A percentile compares a stretch with the other conserved stretches of the same genome.
Conservation (phyloP, 257 asterid genomes). For the Gentiana macrophylla region DNA sequence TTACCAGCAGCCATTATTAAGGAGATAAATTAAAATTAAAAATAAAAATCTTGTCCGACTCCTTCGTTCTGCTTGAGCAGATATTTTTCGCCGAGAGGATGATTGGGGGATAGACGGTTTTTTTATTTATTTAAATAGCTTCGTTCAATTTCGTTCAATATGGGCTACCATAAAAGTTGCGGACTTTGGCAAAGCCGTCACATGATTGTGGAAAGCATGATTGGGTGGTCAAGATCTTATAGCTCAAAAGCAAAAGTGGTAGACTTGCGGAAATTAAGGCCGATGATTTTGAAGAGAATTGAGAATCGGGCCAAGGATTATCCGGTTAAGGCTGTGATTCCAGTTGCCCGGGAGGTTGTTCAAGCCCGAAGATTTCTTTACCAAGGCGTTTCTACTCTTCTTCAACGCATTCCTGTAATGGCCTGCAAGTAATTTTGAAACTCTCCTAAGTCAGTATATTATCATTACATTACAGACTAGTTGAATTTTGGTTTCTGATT, state of each 20-base stretch:
- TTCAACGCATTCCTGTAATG: conserved; percentile 55
- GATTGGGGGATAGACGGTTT: no score
- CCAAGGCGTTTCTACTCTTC: conserved; percentile 64
- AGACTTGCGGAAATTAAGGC: conserved; percentile 58
- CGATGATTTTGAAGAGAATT: conserved; percentile 68
- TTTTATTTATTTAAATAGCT: no score
- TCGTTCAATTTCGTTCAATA: no score
- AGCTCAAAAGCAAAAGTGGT: conserved; percentile 23
- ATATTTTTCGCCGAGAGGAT: no score
- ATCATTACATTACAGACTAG: no score
- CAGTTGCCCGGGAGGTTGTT: conserved; percentile 63
- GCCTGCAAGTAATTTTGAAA: conserved; percentile 67
- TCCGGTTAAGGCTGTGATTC: conserved; percentile 45
- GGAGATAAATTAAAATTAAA: no score
- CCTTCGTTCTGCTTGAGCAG: no score
- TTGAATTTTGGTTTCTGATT: no score
- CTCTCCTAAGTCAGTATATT: neutral
- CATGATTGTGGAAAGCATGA: conserved; percentile 15
- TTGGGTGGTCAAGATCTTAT: conserved; percentile 29
- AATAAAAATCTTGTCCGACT: no score
- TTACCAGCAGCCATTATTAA: no score
- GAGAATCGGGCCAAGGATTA: conserved; percentile 64
- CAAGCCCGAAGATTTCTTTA: conserved; percentile 43
- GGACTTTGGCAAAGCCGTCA: conserved; percentile 1
- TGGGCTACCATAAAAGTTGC: no score